These are phyloP conservation scores for Aspergillus latus DNA, from an alignment of 2,329 filamentous ascomycete genomes.

Conservation along the genomic window DNA sequence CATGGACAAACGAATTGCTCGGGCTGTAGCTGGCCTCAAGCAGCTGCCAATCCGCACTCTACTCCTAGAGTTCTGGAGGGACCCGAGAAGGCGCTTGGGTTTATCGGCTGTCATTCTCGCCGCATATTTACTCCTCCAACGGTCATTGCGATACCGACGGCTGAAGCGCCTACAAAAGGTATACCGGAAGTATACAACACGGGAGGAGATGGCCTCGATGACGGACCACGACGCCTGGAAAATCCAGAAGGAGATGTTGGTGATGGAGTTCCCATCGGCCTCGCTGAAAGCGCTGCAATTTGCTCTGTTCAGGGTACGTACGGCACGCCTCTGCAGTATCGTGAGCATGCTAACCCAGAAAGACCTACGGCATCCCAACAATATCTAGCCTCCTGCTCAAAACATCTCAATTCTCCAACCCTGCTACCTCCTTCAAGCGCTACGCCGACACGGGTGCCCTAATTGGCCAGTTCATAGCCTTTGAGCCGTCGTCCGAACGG, in stretches of 20 bases:
- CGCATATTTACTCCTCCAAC: slow-evolving; percentile 26
- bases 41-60: slow-evolving; percentile 7
- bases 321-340: not conserved
- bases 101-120: slow-evolving; percentile 7
- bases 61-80: slow-evolving; percentile 6
- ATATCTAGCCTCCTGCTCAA: slow-evolving; percentile 52
- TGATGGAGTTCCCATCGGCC: slow-evolving; percentile 57
- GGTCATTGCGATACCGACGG: slow-evolving; percentile 29
- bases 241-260: slow-evolving; percentile 48
- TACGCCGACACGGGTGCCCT: slow-evolving; percentile 54
- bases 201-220: slow-evolving; percentile 50
- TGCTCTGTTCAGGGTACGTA: slow-evolving; percentile 55
- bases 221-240: slow-evolving; percentile 53
- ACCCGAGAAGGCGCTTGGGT: slow-evolving; percentile 9
- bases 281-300: slow-evolving; percentile 55
- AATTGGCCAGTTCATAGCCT: slow-evolving; percentile 49
- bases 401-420: slow-evolving; percentile 51
- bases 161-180: slow-evolving; percentile 36
- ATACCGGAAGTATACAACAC: slow-evolving; percentile 43
- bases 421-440: slow-evolving; percentile 51
- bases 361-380: slow-evolving; percentile 58
- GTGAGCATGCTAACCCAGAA: not conserved
- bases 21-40: slow-evolving; percentile 1
- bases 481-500: slow-evolving; percentile 46
- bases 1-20: slow-evolving; percentile 14